Base-by-base conservation (phyloP, 148 eudicot species). In the Tetragonia tetragonoides region DNA sequence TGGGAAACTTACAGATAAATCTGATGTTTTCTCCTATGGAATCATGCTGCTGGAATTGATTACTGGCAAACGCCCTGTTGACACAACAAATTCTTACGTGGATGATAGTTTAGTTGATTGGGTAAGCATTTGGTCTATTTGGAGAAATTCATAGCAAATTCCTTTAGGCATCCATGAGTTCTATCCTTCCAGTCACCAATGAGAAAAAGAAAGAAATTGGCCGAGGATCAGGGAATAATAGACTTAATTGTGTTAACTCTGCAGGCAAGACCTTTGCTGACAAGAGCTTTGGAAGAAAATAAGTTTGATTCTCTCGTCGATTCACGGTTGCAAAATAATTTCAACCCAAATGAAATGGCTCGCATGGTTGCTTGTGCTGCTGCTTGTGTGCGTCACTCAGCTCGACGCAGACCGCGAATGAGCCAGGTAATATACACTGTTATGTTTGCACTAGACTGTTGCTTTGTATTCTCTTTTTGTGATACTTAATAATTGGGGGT, bases 21-120 rank as follows among this genome's bases (percentile, higher is more conserved):
- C 98, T 10, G 97, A 94, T 83, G 98, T 94, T 54, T 94, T 94
- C 88, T 94, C 98, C 24, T 94, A 81, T 67, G 97, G 98, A 37
- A 90, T 94, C 34, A 87, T 94, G 92, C 97, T 94, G 51, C 85
- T 94, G 62, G 98, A 92, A 81, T 76, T 94, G 87, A 92, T 94
- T 46, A 90, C 97, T 69, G 98, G 97, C 37, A 92, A 95, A 21
- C 85, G 97, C 44, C 97, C 98, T 68, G 97, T 92, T 79, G 94
- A 89, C 79, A 34, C 92, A 61, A 73, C 75, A 72, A 84, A 87
- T 54, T 75, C 92, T 61, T 92, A 71, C 83, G 84, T 83, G 85
- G 98, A 94, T 77, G 98, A 94, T 80, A 90, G 98, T 87, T 87
- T 94, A 80, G 98, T 94, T 51, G 97, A 94, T 75, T 94, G 98